A percentile compares a stretch with the other conserved stretches of the same genome.
Conservation (phyloP, 176 grass and related monocot species). For the Aegilops speltoides region DNA sequence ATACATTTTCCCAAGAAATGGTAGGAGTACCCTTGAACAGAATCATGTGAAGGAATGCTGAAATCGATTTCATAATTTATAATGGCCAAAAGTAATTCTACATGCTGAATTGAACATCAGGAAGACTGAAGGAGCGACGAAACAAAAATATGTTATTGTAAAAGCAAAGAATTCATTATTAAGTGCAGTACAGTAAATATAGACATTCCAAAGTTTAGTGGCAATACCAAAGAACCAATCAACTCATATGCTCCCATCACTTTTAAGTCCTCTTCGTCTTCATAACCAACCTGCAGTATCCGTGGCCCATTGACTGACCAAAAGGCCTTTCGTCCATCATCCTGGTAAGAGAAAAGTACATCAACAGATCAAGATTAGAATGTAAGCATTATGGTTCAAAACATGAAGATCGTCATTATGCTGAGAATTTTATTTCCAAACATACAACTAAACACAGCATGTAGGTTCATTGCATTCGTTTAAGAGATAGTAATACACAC, state of each 20-base stretch:
- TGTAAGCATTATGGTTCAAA: background rate
- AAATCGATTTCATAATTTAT: background rate
- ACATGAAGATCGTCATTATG: background rate
- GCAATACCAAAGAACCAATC: conserved; percentile 89
- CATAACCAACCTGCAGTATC: conserved; percentile 87
- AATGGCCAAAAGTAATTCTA: background rate
- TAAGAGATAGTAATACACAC: background rate
- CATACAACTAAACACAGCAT: background rate
- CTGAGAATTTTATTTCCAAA: conserved; percentile 4
- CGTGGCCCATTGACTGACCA: conserved; percentile 90
- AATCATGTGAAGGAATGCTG: background rate
- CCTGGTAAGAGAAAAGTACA: conserved; percentile 43
- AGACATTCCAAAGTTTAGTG: conserved; percentile 12
- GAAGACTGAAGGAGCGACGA: background rate
- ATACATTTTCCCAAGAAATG: background rate
- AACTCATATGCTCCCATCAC: conserved; percentile 95
- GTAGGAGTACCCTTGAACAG: background rate
- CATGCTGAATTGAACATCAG: background rate
- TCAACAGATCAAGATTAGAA: background rate
- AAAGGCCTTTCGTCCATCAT: conserved; percentile 71
- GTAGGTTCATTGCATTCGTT: background rate
- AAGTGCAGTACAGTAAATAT: background rate
- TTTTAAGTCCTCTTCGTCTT: conserved; percentile 88
- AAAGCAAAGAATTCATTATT: background rate
- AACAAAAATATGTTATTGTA: background rate